A percentile compares a stretch with the other conserved stretches of the same genome.
Evolutionary conservation across 176 grass and related monocot genomes (phyloP).

Genomic region (Aechmea fasciata): DNA sequence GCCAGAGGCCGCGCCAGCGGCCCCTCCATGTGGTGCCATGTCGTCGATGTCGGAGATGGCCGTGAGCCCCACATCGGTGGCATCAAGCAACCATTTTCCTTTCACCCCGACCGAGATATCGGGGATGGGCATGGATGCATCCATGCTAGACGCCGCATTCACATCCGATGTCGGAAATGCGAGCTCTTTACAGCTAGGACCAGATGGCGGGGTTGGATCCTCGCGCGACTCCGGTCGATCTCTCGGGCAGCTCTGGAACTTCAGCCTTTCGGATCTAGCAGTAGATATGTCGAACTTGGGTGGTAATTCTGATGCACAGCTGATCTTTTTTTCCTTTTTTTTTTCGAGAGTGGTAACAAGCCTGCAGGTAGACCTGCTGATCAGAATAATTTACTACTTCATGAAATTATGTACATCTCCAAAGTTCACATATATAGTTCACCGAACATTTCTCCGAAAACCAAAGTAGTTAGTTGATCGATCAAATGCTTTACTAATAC

Average conservation of each 20-base stretch:
- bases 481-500: background rate
- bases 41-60: slow-evolving; percentile 71
- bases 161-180: slow-evolving; percentile 46
- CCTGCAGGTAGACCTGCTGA: background rate
- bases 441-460: background rate
- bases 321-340: slow-evolving; percentile 4
- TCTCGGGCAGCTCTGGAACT: slow-evolving; percentile 92
- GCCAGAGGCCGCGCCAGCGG: slow-evolving; percentile 35
- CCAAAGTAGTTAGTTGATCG: background rate
- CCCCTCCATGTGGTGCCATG: slow-evolving; percentile 38
- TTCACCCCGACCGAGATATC: slow-evolving; percentile 81
- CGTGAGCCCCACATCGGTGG: slow-evolving; percentile 77
- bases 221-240: slow-evolving; percentile 82
- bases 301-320: slow-evolving; percentile 39
- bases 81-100: slow-evolving; percentile 84
- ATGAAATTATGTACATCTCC: too few relatives aligned
- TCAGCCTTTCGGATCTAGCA: slow-evolving; percentile 91
- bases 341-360: background rate
- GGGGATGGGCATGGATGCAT: slow-evolving; percentile 70
- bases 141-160: slow-evolving; percentile 65
- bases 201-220: slow-evolving; percentile 46
- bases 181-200: slow-evolving; percentile 61
- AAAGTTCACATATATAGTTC: too few relatives aligned
- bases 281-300: slow-evolving; percentile 84
- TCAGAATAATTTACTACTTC: background rate